Conservation (phyloP, 495 filamentous ascomycete genomes). For the Hypomontagnella monticulosa region DNA sequence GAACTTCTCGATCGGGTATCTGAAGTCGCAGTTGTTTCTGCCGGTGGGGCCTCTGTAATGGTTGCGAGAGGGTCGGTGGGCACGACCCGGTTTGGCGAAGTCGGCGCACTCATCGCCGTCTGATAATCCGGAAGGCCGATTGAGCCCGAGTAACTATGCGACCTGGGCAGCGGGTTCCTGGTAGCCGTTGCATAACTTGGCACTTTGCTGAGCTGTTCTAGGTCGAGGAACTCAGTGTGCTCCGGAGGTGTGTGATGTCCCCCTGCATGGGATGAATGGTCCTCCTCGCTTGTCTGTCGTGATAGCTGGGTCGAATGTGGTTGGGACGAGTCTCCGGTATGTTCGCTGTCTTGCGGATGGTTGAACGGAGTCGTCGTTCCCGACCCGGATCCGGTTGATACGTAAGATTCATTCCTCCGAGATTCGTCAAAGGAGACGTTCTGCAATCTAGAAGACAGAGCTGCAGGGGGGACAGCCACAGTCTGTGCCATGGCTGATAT, state of each 20-base stretch:
- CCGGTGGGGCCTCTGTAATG: conserved; percentile 36
- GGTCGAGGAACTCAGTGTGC: conserved; percentile 69
- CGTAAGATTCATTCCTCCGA: conserved; percentile 48
- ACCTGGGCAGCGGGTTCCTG: conserved; percentile 61
- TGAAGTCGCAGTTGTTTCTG: conserved; percentile 1
- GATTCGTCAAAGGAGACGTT: conserved; percentile 62
- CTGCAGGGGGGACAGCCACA: conserved; percentile 67
- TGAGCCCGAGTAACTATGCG: conserved; percentile 35
- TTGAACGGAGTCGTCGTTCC: conserved; percentile 45
- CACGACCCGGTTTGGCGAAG: conserved; percentile 42
- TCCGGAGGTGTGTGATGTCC: conserved; percentile 65
- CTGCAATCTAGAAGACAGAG: conserved; percentile 70
- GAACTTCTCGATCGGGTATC: conserved; percentile 35
- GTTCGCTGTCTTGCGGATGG: conserved; percentile 39
- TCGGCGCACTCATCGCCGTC: conserved; percentile 52
- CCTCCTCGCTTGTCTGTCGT: conserved; percentile 71
- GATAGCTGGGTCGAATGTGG: conserved; percentile 55
- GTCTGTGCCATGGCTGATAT: conserved; percentile 59
- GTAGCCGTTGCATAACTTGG: conserved; percentile 85
- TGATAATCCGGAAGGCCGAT: conserved; percentile 53
- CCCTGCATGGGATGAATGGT: conserved; percentile 51
- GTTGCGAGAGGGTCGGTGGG: conserved; percentile 47
- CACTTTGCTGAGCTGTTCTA: conserved; percentile 74
- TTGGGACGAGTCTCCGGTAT: conserved; percentile 45
- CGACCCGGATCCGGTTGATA: conserved; percentile 43